Evolutionary conservation across 2,329 filamentous ascomycete genomes (phyloP).

Genomic region (Fusarium liriodendri): DNA sequence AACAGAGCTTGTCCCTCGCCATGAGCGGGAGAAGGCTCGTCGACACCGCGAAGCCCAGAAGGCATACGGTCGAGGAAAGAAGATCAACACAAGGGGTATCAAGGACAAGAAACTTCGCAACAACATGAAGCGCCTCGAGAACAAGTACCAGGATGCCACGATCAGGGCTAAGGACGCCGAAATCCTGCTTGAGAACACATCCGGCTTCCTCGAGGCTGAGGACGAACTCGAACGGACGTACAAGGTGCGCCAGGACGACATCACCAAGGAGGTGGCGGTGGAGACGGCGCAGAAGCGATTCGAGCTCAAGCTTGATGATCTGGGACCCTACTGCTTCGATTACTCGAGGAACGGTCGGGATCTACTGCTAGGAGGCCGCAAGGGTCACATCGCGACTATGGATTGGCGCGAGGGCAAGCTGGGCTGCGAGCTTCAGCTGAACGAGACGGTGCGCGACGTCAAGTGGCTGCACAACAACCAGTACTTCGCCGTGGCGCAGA

Average conservation of each 20-base stretch:
- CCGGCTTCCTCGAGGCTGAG: slow-evolving; percentile 90
- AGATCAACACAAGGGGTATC: slow-evolving; percentile 77
- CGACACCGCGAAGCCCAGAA: slow-evolving; percentile 73
- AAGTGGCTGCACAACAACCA: slow-evolving; percentile 96
- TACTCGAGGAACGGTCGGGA: slow-evolving; percentile 92
- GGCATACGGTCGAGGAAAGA: slow-evolving; percentile 85
- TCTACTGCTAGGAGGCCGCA: slow-evolving; percentile 85
- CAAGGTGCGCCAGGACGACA: slow-evolving; percentile 90
- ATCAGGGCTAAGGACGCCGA: slow-evolving; percentile 94
- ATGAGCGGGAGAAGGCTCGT: slow-evolving; percentile 63
- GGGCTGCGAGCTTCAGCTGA: slow-evolving; percentile 89
- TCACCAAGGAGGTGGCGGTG: slow-evolving; percentile 77
- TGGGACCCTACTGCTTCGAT: slow-evolving; percentile 90
- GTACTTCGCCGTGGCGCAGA: slow-evolving; percentile 94
- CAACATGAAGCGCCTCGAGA: slow-evolving; percentile 82
- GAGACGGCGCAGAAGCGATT: slow-evolving; percentile 94
- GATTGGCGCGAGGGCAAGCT: slow-evolving; percentile 95
- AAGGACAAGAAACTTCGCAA: slow-evolving; percentile 91
- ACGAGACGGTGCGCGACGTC: slow-evolving; percentile 89
- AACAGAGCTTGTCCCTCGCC: slow-evolving; percentile 63
- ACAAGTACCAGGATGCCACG: slow-evolving; percentile 83
- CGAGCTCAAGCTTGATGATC: slow-evolving; percentile 82
- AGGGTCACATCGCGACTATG: slow-evolving; percentile 95
- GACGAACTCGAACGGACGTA: slow-evolving; percentile 91
- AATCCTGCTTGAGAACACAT: slow-evolving; percentile 87